Evolutionary conservation across 805 yeast genomes (phyloP), one percentile per base, ranked within the genome.

Genomic region (Yarrowia bubula): DNA sequence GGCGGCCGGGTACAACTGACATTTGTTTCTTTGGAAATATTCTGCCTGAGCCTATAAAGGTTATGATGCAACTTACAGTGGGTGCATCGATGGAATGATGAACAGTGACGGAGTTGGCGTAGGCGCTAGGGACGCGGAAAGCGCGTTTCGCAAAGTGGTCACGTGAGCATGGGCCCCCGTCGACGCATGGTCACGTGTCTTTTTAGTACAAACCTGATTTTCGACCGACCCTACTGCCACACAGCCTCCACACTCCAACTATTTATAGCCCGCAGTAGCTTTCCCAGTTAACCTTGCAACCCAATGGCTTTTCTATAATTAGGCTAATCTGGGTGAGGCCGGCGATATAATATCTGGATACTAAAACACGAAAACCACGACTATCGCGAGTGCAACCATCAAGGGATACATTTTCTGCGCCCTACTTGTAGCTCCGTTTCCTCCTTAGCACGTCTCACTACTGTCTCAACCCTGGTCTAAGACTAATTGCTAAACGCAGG

Each of bases 191-290:
- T 48, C 41, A 35, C 55, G 55, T 48, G 55, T 35, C 10, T 0
- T 8, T 14, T 11, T 4, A 14, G 14, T 18, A 3, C 50, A 4
- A 6, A 5, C 7, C 5, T 10, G 38, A 22, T 35, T 35, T 11
- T 13, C 33, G 11, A 7, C 33, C 33, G 11, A 7, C 33, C 13
- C 17, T 0, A 2, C 13, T 28, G 4, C 22, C 8, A 13, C 33
- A 28, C 15, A 9, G 3, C 11, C 5, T 8, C 17, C 39, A 39
- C 32, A 13, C 43, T 18, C 33, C 58, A 22, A 13, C 44, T 51
- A 51, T 51, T 51, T 51, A 51, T 51, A 51, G 60, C 44, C n/a
- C 39, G 60, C 60, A 51, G 55, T 48, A 48, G 55, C 41, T 48
- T 47, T 42, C 28, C 7, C 22, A 7, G 8, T 22, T 37, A n/a